phyloP scores from a whole-genome alignment of 352 stramenopile species.

The Pythium rishiriense region DNA sequence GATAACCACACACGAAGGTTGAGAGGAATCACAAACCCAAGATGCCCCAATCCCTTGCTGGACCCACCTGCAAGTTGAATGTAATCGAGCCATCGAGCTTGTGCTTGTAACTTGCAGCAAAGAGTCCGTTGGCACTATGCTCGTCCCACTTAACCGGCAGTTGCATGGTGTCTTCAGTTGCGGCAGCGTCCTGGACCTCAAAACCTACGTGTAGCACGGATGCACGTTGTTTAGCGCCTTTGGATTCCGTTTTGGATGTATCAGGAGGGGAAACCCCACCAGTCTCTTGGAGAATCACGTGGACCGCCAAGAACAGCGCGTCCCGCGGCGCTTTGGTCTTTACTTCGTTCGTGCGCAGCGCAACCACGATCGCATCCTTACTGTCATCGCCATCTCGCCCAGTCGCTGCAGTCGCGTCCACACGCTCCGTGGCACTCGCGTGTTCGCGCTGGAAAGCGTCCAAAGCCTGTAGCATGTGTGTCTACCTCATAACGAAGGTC shows the following conservation, averaged over 20 bases:
- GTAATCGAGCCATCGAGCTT: constrained; percentile 45
- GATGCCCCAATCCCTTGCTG: neutral
- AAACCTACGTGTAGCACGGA: constrained; percentile 37
- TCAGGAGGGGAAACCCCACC: constrained; percentile 31
- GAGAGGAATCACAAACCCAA: neutral
- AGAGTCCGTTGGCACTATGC: constrained; percentile 61
- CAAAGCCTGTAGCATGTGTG: constrained; percentile 72
- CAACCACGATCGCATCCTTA: constrained; percentile 43
- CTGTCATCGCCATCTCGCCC: constrained; percentile 26
- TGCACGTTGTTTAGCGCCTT: no score
- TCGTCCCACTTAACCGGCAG: constrained; percentile 59
- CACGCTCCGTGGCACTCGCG: neutral
- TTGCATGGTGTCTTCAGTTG: constrained; percentile 29
- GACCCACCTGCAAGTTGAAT: constrained; percentile 64
- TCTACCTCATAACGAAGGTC: constrained; percentile 27
- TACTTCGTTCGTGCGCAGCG: constrained; percentile 47
- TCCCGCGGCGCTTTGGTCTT: constrained; percentile 53
- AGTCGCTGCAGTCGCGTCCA: constrained; percentile 10
- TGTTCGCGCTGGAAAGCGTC: constrained; percentile 35
- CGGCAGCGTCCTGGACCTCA: constrained; percentile 25
- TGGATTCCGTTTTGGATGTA: no score
- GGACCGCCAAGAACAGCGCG: constrained; percentile 68
- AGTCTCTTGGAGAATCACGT: constrained; percentile 68
- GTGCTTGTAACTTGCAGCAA: constrained; percentile 58
- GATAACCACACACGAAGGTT: neutral